A percentile compares a stretch with the other conserved stretches of the same genome.
These are phyloP conservation scores for Mycena kentingensis DNA, from an alignment of 768 basidiomycete species.

Conservation along the genomic window DNA sequence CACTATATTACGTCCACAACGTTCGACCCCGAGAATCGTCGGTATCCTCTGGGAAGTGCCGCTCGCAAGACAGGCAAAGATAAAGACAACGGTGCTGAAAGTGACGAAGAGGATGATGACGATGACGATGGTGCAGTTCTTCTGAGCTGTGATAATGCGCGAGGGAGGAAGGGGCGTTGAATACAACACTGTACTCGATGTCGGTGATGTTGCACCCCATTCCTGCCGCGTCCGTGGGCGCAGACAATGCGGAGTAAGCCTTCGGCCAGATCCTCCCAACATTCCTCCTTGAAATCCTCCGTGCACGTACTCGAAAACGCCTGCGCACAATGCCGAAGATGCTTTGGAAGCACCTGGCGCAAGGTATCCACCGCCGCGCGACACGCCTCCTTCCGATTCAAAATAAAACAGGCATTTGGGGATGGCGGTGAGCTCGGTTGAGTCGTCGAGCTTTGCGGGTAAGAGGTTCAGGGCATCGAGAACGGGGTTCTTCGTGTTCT, in stretches of 20 bases:
- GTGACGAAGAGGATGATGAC: too few relatives aligned
- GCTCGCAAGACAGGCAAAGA: too few relatives aligned
- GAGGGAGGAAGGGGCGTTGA: too few relatives aligned
- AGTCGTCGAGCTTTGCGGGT: slow-evolving; percentile 10
- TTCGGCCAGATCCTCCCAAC: slow-evolving; percentile 22
- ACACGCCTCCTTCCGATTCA: slow-evolving; percentile 19
- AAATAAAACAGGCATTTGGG: slow-evolving; percentile 27
- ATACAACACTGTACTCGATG: slow-evolving; percentile 19
- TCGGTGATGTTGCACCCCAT: slow-evolving; percentile 28
- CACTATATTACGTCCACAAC: slow-evolving; percentile 26
- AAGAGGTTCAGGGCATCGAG: slow-evolving; percentile 23
- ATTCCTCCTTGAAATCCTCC: slow-evolving; percentile 18
- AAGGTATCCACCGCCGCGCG: slow-evolving; percentile 15
- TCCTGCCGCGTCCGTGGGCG: slow-evolving; percentile 26
- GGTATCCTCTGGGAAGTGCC: slow-evolving; percentile 18
- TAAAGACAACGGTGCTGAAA: too few relatives aligned
- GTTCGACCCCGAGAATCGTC: slow-evolving; percentile 24
- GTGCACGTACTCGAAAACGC: slow-evolving; percentile 24
- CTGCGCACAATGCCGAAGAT: slow-evolving; percentile 24
- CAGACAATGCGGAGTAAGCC: slow-evolving; percentile 23
- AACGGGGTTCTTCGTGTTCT: slow-evolving; percentile 14
- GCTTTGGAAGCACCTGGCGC: slow-evolving; percentile 22
- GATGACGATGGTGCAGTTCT: too few relatives aligned
- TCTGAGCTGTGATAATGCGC: too few relatives aligned
- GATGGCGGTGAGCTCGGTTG: slow-evolving; percentile 14